phyloP scores from a whole-genome alignment of 2,329 filamentous ascomycete species.

The Penicillium vulpinum region DNA sequence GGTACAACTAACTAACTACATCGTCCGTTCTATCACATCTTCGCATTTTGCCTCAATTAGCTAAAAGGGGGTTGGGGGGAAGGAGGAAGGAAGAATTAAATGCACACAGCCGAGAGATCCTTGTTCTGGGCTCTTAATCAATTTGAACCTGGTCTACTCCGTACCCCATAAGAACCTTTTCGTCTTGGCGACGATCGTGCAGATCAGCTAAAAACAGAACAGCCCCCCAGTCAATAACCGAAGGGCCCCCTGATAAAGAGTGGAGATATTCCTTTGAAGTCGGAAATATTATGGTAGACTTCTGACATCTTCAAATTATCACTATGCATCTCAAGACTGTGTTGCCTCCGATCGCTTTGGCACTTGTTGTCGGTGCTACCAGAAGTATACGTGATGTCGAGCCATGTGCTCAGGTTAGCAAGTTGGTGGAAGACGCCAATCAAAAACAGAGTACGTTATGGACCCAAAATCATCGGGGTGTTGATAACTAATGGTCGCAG shows the following conservation, averaged over 20 bases:
- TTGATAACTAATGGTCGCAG: conserved; percentile 16
- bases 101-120: conserved; percentile 4
- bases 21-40: neutral
- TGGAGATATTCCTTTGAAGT: conserved; percentile 9
- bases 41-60: neutral
- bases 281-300: neutral
- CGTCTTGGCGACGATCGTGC: conserved; percentile 21
- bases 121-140: neutral
- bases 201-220: conserved; percentile 23
- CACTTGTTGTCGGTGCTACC: conserved; percentile 10
- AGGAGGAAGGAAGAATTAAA: neutral
- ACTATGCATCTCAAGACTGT: conserved; percentile 19
- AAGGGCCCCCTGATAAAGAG: conserved; percentile 25
- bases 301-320: conserved; percentile 10
- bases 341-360: conserved; percentile 15
- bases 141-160: conserved; percentile 5
- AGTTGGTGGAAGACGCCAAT: conserved; percentile 19
- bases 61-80: too few relatives aligned
- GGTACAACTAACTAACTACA: neutral
- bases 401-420: conserved; percentile 23
- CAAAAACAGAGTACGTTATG: conserved; percentile 16
- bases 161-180: conserved; percentile 2
- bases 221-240: neutral
- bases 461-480: neutral
- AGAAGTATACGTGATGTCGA: conserved; percentile 17